phyloP scores from a whole-genome alignment of 169 alveolate genomes.

The Cryptosporidium sp. region DNA sequence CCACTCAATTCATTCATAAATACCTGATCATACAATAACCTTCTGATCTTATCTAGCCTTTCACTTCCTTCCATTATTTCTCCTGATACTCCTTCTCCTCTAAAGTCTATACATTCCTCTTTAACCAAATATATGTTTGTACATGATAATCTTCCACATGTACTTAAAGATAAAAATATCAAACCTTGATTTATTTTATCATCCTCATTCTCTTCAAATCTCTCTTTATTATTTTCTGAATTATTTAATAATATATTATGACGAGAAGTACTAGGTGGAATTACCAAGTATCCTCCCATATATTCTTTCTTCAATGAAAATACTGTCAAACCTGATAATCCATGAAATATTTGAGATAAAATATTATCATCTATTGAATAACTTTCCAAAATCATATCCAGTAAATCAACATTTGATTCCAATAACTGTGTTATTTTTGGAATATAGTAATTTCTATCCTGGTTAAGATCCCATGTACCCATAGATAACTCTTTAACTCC shows the following conservation, averaged over 20 bases:
- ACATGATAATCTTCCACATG: conserved; percentile 60
- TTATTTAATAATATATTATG: not conserved
- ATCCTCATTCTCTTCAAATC: not conserved
- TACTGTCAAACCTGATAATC: conserved; percentile 45
- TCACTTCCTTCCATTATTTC: not conserved
- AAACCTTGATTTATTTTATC: not conserved
- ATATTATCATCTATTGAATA: conserved; percentile 56
- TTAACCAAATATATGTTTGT: not conserved
- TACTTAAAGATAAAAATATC: conserved; percentile 31
- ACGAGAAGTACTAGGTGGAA: conserved; percentile 41
- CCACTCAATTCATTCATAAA: conserved; percentile 1
- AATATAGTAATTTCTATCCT: conserved; percentile 45
- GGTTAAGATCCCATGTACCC: conserved; percentile 54
- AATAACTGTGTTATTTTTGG: conserved; percentile 44
- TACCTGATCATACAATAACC: not conserved
- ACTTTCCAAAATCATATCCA: conserved; percentile 51
- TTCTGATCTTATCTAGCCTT: not conserved
- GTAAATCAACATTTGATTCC: conserved; percentile 37
- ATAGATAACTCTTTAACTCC: conserved; percentile 19
- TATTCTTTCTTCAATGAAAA: not conserved
- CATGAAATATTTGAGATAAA: conserved; percentile 59
- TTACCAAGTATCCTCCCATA: conserved; percentile 1
- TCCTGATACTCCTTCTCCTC: not conserved
- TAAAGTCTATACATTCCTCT: not conserved
- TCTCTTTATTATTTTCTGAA: not conserved